These are phyloP conservation scores for Hypsizygus ulmarius DNA, from an alignment of 1,284 basidiomycete species.

Conservation along the genomic window DNA sequence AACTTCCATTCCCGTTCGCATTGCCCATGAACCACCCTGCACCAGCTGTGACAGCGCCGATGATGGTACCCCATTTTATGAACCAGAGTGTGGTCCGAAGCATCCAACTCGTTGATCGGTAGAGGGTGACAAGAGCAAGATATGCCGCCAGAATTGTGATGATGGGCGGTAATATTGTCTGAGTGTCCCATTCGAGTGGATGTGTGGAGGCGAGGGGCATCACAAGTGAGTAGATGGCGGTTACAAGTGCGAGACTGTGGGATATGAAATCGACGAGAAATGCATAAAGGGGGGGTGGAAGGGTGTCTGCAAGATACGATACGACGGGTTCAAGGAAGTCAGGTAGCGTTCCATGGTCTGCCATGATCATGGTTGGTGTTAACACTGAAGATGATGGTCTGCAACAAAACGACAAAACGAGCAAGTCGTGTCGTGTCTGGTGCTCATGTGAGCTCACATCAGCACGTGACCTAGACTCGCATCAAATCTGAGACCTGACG, in stretches of 20 bases:
- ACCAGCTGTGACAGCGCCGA: slow-evolving; percentile 49
- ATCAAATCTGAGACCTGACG: slow-evolving; percentile 4
- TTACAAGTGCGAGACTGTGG: slow-evolving; percentile 48
- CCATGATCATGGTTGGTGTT: slow-evolving; percentile 17
- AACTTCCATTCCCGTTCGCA: slow-evolving; percentile 30
- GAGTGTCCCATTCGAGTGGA: slow-evolving; percentile 60
- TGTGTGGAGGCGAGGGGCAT: slow-evolving; percentile 45
- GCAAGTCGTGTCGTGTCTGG: slow-evolving; percentile 1
- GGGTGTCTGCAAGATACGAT: slow-evolving; percentile 47
- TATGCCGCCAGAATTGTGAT: slow-evolving; percentile 71
- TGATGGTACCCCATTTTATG: slow-evolving; percentile 70
- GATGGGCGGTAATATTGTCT: slow-evolving; percentile 68
- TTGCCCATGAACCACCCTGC: slow-evolving; percentile 52
- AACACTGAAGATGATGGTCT: slow-evolving; percentile 1
- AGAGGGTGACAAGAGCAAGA: slow-evolving; percentile 66
- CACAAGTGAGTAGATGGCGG: slow-evolving; percentile 47
- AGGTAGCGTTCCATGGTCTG: slow-evolving; percentile 32
- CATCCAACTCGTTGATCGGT: slow-evolving; percentile 74
- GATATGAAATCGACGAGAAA: slow-evolving; percentile 51
- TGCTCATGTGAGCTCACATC: background rate
- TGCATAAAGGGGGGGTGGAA: slow-evolving; percentile 57
- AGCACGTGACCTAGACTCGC: slow-evolving; percentile 1
- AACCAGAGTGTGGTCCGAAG: slow-evolving; percentile 64
- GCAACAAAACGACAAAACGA: background rate
- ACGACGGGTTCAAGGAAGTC: slow-evolving; percentile 50